Evolutionary conservation across 345 rosid genomes (phyloP), one percentile per base, ranked within the genome.

Genomic region (Trapa incisa): DNA sequence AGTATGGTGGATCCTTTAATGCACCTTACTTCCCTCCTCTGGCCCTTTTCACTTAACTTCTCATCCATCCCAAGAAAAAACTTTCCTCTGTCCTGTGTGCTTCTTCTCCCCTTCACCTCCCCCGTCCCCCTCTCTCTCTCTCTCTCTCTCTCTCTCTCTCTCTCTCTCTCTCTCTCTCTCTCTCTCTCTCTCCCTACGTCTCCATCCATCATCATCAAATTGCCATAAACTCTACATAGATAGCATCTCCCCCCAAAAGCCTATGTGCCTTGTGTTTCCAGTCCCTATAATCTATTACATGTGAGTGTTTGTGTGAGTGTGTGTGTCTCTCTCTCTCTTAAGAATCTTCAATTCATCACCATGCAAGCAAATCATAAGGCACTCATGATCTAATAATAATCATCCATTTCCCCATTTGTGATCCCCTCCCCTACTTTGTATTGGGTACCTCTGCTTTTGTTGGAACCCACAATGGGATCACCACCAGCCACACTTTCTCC

Each of bases 361-460:
- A 58, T 58, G 63, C 87, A 82, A 74, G 81, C 94, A 82, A 87
- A 94, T 94, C 95, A 89, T 91, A 77, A 80, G 75, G 79, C 85
- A 87, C 96, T 94, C 95, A 94, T 94, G 83, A 85, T 80, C 82
- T 85, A 88, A 86, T 58, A 54, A 54, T 54, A n/a, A 29, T n/a
- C 33, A 58, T 45, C 75, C 38, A 45, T 61, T 70, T 65, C 66
- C 47, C 47, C 33, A 14, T 63, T 65, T 47, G 47, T 65, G 67
- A 65, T 58, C 63, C 32, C 11, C 37, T 60, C 35, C 64, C 12
- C 13, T 22, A 22, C 29, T 22, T 22, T 22, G 29, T 22, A 22
- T 22, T 22, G 29, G 29, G 29, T 22, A 22, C 29, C 29, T 22
- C 29, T 22, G 29, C 29, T 22, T 22, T 22, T 22, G 29, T 22